phyloP scores from a whole-genome alignment of 257 asterid species.

The Orobanche coerulescens region DNA sequence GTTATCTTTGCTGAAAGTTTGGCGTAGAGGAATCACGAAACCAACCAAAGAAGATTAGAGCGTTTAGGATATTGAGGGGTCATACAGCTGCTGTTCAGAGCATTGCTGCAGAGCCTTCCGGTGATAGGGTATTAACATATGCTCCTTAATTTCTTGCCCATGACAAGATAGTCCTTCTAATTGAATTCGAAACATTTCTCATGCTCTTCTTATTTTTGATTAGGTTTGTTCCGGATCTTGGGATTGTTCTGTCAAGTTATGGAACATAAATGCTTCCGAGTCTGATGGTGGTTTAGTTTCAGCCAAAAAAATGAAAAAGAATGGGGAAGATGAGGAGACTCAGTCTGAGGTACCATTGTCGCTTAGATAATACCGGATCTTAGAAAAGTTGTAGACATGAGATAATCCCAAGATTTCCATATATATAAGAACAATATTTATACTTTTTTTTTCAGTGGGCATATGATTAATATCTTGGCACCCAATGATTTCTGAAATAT shows the following conservation, averaged over 20 bases:
- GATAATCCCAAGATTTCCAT: no score
- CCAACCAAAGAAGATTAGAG: constrained; percentile 48
- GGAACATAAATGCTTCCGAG: constrained; percentile 51
- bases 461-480: no score
- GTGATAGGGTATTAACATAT: constrained; percentile 58
- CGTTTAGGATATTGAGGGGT: constrained; percentile 64
- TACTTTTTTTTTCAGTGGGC: no score
- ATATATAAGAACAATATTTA: no score
- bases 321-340: constrained; percentile 38
- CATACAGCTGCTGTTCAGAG: constrained; percentile 84
- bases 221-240: constrained; percentile 97
- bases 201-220: constrained; percentile 19
- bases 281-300: constrained; percentile 46
- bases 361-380: constrained; percentile 8
- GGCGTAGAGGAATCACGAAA: constrained; percentile 41
- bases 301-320: constrained; percentile 76
- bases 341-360: constrained; percentile 55
- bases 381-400: not conserved
- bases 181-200: constrained; percentile 13
- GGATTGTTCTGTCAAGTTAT: constrained; percentile 72
- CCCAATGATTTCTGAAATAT: no score
- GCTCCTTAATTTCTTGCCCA: constrained; percentile 5
- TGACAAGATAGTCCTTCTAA: not conserved
- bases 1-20: constrained; percentile 40
- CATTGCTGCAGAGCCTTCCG: constrained; percentile 61